phyloP scores from a whole-genome alignment of 2,329 filamentous ascomycete species.

The Nothopassalora personata region DNA sequence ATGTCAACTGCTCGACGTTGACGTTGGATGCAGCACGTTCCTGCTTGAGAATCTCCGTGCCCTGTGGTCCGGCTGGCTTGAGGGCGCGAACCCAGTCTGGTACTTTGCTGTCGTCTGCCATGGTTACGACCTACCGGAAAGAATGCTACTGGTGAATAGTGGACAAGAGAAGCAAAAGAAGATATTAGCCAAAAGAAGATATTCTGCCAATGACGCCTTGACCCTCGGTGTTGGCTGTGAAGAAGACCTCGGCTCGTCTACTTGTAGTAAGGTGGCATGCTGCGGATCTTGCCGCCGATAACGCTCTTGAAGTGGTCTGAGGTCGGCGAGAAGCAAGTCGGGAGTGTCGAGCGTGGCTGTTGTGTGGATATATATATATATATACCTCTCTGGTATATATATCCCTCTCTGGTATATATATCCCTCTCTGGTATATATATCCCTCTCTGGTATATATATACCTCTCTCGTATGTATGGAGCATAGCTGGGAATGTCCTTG shows the following conservation, averaged over 20 bases:
- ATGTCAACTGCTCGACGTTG: constrained; percentile 60
- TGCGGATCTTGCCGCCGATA: neutral
- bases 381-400: neutral
- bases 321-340: neutral
- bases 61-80: constrained; percentile 62
- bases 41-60: constrained; percentile 61
- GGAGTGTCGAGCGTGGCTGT: neutral
- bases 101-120: constrained; percentile 26
- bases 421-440: neutral
- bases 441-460: neutral
- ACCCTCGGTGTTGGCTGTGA: neutral
- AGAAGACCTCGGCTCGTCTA: neutral
- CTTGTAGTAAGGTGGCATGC: neutral
- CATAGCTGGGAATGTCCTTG: too few relatives aligned
- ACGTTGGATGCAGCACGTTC: constrained; percentile 65
- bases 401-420: neutral
- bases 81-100: constrained; percentile 64
- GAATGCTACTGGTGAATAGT: neutral
- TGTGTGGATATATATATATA: too few relatives aligned
- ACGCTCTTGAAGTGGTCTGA: neutral
- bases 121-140: neutral
- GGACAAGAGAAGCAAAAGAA: neutral
- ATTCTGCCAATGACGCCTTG: neutral
- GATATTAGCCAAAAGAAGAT: neutral
- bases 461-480: neutral